A percentile compares a stretch with the other conserved stretches of the same genome.
phyloP scores from a whole-genome alignment of 2,329 filamentous ascomycete species.

The Fusarium sp. region DNA sequence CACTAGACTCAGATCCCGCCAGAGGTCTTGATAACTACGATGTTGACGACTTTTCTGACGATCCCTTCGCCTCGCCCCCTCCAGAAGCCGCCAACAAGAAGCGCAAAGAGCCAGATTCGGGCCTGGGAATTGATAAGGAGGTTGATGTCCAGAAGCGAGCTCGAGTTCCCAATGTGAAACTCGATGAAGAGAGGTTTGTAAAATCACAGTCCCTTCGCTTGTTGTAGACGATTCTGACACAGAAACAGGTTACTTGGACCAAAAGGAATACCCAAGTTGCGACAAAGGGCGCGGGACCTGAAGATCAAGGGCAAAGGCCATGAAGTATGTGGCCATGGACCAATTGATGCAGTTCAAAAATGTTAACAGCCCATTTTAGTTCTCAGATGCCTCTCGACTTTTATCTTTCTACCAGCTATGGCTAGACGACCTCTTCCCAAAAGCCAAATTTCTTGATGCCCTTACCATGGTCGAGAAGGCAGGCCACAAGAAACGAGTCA shows the following conservation, averaged over 20 bases:
- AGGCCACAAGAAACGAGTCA: conserved; percentile 85
- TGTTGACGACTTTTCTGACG: conserved; percentile 65
- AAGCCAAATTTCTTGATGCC: conserved; percentile 92
- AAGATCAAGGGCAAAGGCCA: conserved; percentile 94
- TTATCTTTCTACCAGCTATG: conserved; percentile 94
- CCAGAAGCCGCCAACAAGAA: conserved; percentile 60
- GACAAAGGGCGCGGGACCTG: conserved; percentile 76
- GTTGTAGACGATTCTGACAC: not conserved
- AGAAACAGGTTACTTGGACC: conserved; percentile 78
- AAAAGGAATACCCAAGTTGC: conserved; percentile 85
- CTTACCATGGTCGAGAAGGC: conserved; percentile 92
- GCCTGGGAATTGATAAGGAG: conserved; percentile 86
- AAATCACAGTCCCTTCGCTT: not conserved
- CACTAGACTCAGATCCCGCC: conserved; percentile 45
- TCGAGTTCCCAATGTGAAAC: conserved; percentile 79
- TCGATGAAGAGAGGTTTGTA: conserved; percentile 81
- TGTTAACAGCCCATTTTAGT: conserved; percentile 63
- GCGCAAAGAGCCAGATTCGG: conserved; percentile 63
- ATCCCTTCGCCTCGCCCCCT: conserved; percentile 64
- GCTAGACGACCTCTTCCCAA: conserved; percentile 96
- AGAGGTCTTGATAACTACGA: conserved; percentile 82
- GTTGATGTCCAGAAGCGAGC: conserved; percentile 84
- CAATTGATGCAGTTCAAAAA: not conserved
- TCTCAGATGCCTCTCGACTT: conserved; percentile 84
- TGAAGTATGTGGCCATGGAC: conserved; percentile 70